phyloP scores from a whole-genome alignment of 2,329 filamentous ascomycete species.

The Cladobotryum protrusum region DNA sequence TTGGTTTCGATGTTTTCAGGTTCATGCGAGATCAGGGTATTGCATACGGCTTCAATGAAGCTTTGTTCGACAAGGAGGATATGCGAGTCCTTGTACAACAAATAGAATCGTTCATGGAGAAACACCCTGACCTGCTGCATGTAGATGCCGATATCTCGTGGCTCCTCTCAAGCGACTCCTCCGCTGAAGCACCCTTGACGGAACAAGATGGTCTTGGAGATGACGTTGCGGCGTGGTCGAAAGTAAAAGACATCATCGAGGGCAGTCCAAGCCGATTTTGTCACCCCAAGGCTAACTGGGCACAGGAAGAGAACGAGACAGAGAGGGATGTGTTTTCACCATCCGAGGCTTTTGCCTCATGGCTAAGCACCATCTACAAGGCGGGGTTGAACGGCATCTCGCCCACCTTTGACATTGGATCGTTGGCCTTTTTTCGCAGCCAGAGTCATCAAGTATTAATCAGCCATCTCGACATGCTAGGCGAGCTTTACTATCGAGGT shows the following conservation, averaged over 20 bases:
- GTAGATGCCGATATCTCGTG: slow-evolving; percentile 43
- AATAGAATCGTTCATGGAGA: slow-evolving; percentile 40
- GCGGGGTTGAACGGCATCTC: slow-evolving; percentile 45
- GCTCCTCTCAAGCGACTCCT: slow-evolving; percentile 29
- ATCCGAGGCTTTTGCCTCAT: slow-evolving; percentile 25
- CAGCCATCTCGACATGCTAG: slow-evolving; percentile 41
- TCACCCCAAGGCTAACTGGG: slow-evolving; percentile 4
- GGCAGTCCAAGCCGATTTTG: slow-evolving; percentile 14
- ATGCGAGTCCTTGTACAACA: slow-evolving; percentile 39
- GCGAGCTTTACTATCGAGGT: slow-evolving; percentile 42
- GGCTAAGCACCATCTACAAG: slow-evolving; percentile 38
- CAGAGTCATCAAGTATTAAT: slow-evolving; percentile 42
- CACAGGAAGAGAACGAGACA: slow-evolving; percentile 11
- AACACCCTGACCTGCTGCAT: slow-evolving; percentile 38
- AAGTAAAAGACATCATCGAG: slow-evolving; percentile 15
- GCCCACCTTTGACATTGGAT: slow-evolving; percentile 50
- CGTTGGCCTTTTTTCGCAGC: slow-evolving; percentile 44
- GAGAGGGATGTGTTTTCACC: slow-evolving; percentile 16
- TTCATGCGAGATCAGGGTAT: slow-evolving; percentile 82
- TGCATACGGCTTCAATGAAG: slow-evolving; percentile 62
- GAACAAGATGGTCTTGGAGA: neutral
- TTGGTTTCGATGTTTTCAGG: slow-evolving; percentile 80
- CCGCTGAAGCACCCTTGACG: neutral
- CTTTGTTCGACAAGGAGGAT: slow-evolving; percentile 38
- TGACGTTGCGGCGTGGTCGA: neutral